Conservation (phyloP, 305 asterid species). For the Ilex paraguariensis region DNA sequence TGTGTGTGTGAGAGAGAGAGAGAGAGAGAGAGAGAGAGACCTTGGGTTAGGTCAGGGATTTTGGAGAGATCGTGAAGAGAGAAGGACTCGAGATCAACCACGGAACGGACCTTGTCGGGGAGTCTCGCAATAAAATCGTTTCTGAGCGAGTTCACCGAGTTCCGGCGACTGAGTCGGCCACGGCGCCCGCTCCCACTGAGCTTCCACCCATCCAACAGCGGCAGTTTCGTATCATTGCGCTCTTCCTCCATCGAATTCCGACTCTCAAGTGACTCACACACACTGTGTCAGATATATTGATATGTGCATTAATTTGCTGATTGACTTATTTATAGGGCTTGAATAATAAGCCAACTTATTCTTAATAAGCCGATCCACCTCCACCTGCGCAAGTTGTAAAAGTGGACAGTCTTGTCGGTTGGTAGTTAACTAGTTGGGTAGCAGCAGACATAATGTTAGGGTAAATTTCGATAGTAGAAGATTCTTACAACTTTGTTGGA, state of each 20-base stretch:
- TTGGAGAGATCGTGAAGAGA: constrained; percentile 40
- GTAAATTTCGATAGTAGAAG: no score
- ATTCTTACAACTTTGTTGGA: no score
- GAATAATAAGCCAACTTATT: no score
- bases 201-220: constrained; percentile 38
- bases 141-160: constrained; percentile 59
- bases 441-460: no score
- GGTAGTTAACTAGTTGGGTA: no score
- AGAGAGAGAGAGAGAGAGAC: constrained; percentile 22
- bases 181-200: constrained; percentile 40
- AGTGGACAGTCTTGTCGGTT: no score
- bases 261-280: no score
- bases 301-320: no score
- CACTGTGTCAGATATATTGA: no score
- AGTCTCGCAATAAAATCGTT: constrained; percentile 51
- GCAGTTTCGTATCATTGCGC: constrained; percentile 27
- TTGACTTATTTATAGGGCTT: no score
- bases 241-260: constrained; percentile 33
- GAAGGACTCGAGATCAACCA: constrained; percentile 58
- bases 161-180: constrained; percentile 47
- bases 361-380: no score
- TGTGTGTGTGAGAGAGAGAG: not conserved
- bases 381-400: no score
- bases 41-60: constrained; percentile 40
- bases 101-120: constrained; percentile 60